Evolutionary conservation across 2,329 filamentous ascomycete genomes (phyloP), one percentile per base, ranked within the genome.

Genomic region (Cercospora sesami): DNA sequence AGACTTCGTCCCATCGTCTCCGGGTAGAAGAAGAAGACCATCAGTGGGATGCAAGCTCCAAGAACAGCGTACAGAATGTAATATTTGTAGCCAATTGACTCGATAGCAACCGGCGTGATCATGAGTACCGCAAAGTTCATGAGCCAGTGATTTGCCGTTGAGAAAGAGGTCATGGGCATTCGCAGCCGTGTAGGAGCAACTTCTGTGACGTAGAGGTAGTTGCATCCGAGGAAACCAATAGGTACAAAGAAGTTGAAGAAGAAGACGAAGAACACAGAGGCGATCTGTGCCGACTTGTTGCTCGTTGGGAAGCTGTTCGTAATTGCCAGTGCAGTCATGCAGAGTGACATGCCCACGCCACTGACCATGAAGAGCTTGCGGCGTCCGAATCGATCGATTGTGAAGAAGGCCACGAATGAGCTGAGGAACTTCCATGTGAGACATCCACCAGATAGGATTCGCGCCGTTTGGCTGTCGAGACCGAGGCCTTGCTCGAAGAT

Each of bases 161-260:
- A 85, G 48, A 88, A 84, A 36, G 83, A 83, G 1, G 84, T 83
- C 82, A 88, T 87, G 21, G 84, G 81, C 68, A 85, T 83, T 21
- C 85, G 79, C 30, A 86, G 76, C 10, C 82, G 78, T 16, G 84
- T 78, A 0, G 86, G 86, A 0, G 86, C 85, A 18, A 88, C 80
- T 73, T 88, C 86, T 1, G 86, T 84, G 67, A 85, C 86, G 77
- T 88, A 89, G 21, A 88, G 79, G 78, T 87, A 88, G 72, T 86
- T 87, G 33, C 85, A 82, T 1, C 86, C 86, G 0, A 87, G 80
- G 78, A 87, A 87, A 0, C 86, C 86, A 66, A 87, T 84, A 0
- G 85, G 85, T 55, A 87, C 84, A 77, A 88, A 88, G 72, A 84
- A 86, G 77, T 87, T 86, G 79, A 86, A 89, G 58, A 86, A 76